A percentile compares a stretch with the other conserved stretches of the same genome.
Evolutionary conservation across 1,284 basidiomycete genomes (phyloP).

Genomic region (Ganoderma leucocontextum): DNA sequence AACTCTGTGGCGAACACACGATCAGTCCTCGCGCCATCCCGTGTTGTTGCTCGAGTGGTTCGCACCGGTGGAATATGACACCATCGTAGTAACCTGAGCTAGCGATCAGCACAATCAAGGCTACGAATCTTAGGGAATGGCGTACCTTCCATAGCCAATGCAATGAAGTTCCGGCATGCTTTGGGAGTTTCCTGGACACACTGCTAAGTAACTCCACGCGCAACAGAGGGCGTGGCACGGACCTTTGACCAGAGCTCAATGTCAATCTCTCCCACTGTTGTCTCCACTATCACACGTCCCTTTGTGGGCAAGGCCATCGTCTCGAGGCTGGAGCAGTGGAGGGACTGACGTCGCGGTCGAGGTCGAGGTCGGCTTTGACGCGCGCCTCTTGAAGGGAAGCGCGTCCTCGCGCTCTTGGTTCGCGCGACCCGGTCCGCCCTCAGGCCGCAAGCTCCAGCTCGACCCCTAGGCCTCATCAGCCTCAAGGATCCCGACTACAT

Average conservation of each 20-base stretch:
- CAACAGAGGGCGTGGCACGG: background rate
- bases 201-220: constrained; percentile 7
- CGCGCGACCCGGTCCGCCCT: background rate
- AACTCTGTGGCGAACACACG: constrained; percentile 53
- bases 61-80: constrained; percentile 90
- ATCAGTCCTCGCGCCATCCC: background rate
- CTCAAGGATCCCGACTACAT: background rate
- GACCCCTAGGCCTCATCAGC: too few relatives aligned
- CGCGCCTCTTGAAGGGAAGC: constrained; percentile 12
- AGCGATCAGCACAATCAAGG: constrained; percentile 4
- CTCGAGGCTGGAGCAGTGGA: background rate
- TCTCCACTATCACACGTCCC: constrained; percentile 89
- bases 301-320: constrained; percentile 82
- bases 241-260: constrained; percentile 96
- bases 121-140: constrained; percentile 29
- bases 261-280: constrained; percentile 91
- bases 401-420: background rate
- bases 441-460: too few relatives aligned
- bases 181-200: constrained; percentile 84
- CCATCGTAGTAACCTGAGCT: constrained; percentile 92
- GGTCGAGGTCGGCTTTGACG: constrained; percentile 12
- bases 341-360: constrained; percentile 12
- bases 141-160: constrained; percentile 90
- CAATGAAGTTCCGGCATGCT: constrained; percentile 92
- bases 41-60: background rate